phyloP scores from a whole-genome alignment of 2,329 filamentous ascomycete species.

The Aspergillus nomiae region DNA sequence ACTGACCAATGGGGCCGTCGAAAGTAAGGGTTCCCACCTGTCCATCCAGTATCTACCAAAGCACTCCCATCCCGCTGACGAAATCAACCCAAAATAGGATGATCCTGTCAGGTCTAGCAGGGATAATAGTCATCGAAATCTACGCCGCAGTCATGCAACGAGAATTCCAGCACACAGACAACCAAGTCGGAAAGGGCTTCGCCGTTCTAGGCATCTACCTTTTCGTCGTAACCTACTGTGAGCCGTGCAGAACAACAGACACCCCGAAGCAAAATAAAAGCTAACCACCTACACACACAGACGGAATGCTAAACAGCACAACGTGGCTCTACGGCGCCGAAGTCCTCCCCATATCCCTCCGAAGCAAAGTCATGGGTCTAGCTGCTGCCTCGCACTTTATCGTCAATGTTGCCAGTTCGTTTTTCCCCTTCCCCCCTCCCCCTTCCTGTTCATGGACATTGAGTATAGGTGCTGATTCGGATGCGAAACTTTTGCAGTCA shows the following conservation, averaged over 20 bases:
- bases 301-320: slow-evolving; percentile 56
- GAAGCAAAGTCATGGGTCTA: slow-evolving; percentile 59
- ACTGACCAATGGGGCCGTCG: slow-evolving; percentile 62
- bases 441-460: not conserved
- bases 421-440: not conserved
- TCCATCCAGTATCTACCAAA: not conserved
- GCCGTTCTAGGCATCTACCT: slow-evolving; percentile 62
- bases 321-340: slow-evolving; percentile 61
- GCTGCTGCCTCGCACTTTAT: slow-evolving; percentile 57
- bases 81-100: slow-evolving; percentile 42
- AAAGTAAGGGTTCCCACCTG: slow-evolving; percentile 39
- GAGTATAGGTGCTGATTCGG: not conserved
- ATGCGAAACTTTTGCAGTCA: slow-evolving; percentile 35
- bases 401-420: slow-evolving; percentile 54
- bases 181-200: slow-evolving; percentile 60
- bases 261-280: not conserved
- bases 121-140: slow-evolving; percentile 59
- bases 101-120: slow-evolving; percentile 56
- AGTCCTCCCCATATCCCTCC: slow-evolving; percentile 55
- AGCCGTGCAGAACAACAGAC: slow-evolving; percentile 19
- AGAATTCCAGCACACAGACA: slow-evolving; percentile 58
- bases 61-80: not conserved
- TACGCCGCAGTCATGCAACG: slow-evolving; percentile 63
- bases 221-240: slow-evolving; percentile 59
- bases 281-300: slow-evolving; percentile 25